phyloP scores from a whole-genome alignment of 176 grass and related monocot genomes.

The Musa beccarii region DNA sequence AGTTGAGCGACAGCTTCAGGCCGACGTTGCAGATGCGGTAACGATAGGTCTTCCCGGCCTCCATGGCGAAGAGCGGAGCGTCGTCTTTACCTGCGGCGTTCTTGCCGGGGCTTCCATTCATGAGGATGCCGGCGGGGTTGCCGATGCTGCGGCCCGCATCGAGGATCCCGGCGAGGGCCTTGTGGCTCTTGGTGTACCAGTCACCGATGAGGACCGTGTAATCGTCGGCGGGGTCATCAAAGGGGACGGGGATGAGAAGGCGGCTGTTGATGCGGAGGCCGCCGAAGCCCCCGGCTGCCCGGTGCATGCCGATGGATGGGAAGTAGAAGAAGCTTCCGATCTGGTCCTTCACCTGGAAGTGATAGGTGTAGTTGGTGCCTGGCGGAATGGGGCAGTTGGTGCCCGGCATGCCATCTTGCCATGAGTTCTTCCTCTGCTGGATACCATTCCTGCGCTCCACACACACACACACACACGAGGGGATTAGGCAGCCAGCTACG shows the following conservation, averaged over 20 bases:
- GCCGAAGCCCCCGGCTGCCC: background rate
- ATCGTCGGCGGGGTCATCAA: background rate
- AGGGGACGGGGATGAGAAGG: constrained; percentile 8
- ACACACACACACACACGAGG: background rate
- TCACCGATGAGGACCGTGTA: constrained; percentile 7
- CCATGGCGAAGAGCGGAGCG: background rate
- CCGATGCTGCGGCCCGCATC: background rate
- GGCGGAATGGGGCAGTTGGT: constrained; percentile 5
- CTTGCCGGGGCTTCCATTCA: background rate
- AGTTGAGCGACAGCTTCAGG: constrained; percentile 1
- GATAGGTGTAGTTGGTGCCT: background rate
- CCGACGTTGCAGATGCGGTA: constrained; percentile 10
- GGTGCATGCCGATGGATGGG: background rate
- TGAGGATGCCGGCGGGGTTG: background rate
- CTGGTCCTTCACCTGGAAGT: constrained; percentile 7
- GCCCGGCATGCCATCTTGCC: background rate
- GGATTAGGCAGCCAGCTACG: no score
- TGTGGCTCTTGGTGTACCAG: constrained; percentile 2
- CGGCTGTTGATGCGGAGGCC: background rate
- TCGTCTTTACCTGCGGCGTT: background rate
- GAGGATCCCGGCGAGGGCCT: background rate
- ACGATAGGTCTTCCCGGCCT: background rate
- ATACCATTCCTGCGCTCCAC: background rate
- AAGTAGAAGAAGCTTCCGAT: constrained; percentile 7
- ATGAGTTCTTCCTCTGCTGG: constrained; percentile 9